phyloP scores from a whole-genome alignment of 768 basidiomycete genomes.

The Tricholomella constricta region DNA sequence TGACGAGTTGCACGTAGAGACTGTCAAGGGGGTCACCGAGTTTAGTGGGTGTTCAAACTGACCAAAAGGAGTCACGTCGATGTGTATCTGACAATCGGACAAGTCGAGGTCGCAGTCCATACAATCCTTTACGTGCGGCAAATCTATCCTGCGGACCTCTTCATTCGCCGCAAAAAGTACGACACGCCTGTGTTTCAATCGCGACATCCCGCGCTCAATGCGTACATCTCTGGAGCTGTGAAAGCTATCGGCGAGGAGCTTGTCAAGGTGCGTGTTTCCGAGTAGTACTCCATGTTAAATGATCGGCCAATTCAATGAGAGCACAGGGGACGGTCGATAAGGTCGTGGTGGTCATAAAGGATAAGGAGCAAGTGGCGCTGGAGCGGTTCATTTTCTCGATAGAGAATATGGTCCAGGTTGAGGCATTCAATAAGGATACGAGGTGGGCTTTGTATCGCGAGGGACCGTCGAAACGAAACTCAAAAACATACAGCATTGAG shows the following conservation, averaged over 20 bases:
- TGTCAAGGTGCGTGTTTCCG: conserved; percentile 49
- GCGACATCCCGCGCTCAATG: conserved; percentile 85
- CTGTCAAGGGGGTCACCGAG: conserved; percentile 64
- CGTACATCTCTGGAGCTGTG: conserved; percentile 87
- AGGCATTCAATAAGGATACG: conserved; percentile 68
- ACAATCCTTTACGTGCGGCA: conserved; percentile 89
- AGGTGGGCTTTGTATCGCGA: conserved; percentile 42
- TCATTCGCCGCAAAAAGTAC: conserved; percentile 86
- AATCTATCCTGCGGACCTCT: conserved; percentile 87
- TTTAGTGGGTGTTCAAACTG: conserved; percentile 59
- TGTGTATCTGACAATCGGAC: not conserved
- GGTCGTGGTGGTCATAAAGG: conserved; percentile 83
- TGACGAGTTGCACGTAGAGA: conserved; percentile 44
- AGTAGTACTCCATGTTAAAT: no score
- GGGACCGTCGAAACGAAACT: not conserved
- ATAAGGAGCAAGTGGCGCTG: conserved; percentile 75
- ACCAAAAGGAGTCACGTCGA: not conserved
- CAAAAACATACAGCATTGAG: conserved; percentile 50
- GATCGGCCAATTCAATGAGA: not conserved
- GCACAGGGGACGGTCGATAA: conserved; percentile 76
- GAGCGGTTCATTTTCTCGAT: conserved; percentile 90
- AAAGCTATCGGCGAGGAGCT: conserved; percentile 84
- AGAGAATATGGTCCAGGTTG: conserved; percentile 77
- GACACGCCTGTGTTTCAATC: conserved; percentile 91
- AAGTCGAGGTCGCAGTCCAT: conserved; percentile 95